A percentile compares a stretch with the other conserved stretches of the same genome.
Evolutionary conservation across 108 stramenopile genomes (phyloP).

Genomic region (Schizochytrium sp.): DNA sequence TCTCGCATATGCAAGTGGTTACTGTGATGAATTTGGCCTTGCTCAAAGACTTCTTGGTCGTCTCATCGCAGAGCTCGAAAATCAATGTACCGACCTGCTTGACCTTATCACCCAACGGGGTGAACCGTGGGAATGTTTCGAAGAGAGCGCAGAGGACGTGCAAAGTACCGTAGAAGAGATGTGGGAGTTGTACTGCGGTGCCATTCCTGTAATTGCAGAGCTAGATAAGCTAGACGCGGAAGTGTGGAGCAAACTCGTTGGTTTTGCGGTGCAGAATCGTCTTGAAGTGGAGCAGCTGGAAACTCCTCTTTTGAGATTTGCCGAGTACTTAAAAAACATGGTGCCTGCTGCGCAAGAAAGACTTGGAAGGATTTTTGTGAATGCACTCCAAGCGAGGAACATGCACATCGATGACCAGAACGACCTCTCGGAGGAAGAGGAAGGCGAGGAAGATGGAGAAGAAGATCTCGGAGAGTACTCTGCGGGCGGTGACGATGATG

Average conservation of each 20-base stretch:
- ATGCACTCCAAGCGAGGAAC: background rate
- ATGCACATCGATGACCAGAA: background rate
- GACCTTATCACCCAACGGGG: background rate
- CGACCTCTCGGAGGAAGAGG: conserved; percentile 16
- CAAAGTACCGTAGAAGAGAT: background rate
- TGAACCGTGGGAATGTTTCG: background rate
- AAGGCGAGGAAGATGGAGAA: background rate
- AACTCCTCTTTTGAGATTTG: background rate
- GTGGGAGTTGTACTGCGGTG: background rate
- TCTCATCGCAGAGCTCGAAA: background rate
- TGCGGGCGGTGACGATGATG: background rate
- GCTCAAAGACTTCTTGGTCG: conserved; percentile 20
- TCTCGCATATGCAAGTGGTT: background rate
- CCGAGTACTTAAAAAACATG: background rate
- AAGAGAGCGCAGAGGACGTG: background rate
- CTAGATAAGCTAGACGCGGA: background rate
- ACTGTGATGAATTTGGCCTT: background rate
- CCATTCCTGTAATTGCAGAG: background rate
- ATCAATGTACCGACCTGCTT: background rate
- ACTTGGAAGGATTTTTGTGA: background rate
- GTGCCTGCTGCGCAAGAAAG: background rate
- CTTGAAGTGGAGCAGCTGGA: background rate
- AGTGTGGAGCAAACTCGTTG: background rate
- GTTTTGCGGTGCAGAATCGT: background rate
- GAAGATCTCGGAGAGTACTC: background rate